Conservation (phyloP, 2,329 filamentous ascomycete species). For the Byssochlamys sp. region DNA sequence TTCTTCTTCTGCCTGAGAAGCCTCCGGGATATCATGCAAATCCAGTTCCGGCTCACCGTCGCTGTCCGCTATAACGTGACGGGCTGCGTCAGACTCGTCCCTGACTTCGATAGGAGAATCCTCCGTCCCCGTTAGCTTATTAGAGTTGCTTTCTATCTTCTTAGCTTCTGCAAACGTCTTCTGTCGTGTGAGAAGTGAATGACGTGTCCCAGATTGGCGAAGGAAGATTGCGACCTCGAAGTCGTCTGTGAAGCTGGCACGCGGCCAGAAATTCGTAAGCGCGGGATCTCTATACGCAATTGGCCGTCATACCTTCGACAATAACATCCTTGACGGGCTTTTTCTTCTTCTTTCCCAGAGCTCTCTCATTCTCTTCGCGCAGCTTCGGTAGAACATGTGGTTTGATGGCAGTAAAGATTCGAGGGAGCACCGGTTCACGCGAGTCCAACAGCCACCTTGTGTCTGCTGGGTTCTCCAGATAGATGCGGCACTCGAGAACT, state of each 20-base stretch:
- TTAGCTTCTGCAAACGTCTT: conserved; percentile 61
- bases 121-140: conserved; percentile 50
- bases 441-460: conserved; percentile 74
- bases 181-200: conserved; percentile 76
- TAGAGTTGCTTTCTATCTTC: conserved; percentile 52
- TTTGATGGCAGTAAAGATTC: conserved; percentile 73
- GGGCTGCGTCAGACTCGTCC: conserved; percentile 30
- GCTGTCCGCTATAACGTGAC: conserved; percentile 48
- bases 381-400: conserved; percentile 84
- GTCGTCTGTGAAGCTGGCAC: conserved; percentile 53
- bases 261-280: not conserved
- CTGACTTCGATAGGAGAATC: conserved; percentile 45
- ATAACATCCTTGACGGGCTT: conserved; percentile 82
- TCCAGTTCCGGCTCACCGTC: conserved; percentile 45
- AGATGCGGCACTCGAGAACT: conserved; percentile 92
- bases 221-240: conserved; percentile 94
- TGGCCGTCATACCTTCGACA: conserved; percentile 54
- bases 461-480: conserved; percentile 81
- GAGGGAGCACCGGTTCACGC: conserved; percentile 64
- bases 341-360: conserved; percentile 60
- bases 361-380: conserved; percentile 65
- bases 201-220: conserved; percentile 72
- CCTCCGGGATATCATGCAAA: conserved; percentile 50
- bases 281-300: not conserved
- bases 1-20: conserved; percentile 14